These are phyloP conservation scores for Elongisporangium prolatum DNA, from an alignment of 352 stramenopile genomes.

Conservation along the genomic window DNA sequence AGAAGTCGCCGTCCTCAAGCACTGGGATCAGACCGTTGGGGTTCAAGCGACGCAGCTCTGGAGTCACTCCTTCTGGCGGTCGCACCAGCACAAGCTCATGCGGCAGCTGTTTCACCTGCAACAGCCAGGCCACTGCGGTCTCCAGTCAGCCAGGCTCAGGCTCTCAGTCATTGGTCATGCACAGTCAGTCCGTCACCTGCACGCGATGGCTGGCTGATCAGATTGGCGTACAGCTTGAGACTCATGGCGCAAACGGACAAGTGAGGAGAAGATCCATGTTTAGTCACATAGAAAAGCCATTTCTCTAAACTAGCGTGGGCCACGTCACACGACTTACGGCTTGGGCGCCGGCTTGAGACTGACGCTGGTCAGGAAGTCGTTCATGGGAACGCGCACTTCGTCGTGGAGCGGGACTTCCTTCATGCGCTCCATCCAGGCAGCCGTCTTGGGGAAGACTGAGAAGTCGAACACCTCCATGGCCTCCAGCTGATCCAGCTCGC, in stretches of 20 bases:
- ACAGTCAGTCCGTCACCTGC: slow-evolving; percentile 5
- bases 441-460: slow-evolving; percentile 16
- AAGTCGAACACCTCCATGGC: slow-evolving; percentile 29
- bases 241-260: slow-evolving; percentile 9
- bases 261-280: not conserved
- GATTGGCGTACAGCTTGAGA: slow-evolving; percentile 56
- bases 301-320: not conserved
- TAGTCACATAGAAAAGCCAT: not conserved
- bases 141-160: not conserved
- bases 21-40: slow-evolving; percentile 5
- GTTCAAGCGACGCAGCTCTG: slow-evolving; percentile 1
- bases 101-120: slow-evolving; percentile 41
- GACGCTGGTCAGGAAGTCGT: slow-evolving; percentile 5
- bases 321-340: not conserved
- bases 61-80: not conserved
- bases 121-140: slow-evolving; percentile 30
- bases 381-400: slow-evolving; percentile 9
- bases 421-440: slow-evolving; percentile 26
- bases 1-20: slow-evolving; percentile 7
- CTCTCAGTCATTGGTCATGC: not conserved
- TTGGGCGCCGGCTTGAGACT: not conserved
- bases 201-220: slow-evolving; percentile 48
- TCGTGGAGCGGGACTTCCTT: slow-evolving; percentile 18
- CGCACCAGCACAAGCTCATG: slow-evolving; percentile 23
- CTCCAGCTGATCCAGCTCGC: slow-evolving; percentile 32